Base-by-base conservation (phyloP, 2,329 filamentous ascomycete species). In the Alternaria sp. region DNA sequence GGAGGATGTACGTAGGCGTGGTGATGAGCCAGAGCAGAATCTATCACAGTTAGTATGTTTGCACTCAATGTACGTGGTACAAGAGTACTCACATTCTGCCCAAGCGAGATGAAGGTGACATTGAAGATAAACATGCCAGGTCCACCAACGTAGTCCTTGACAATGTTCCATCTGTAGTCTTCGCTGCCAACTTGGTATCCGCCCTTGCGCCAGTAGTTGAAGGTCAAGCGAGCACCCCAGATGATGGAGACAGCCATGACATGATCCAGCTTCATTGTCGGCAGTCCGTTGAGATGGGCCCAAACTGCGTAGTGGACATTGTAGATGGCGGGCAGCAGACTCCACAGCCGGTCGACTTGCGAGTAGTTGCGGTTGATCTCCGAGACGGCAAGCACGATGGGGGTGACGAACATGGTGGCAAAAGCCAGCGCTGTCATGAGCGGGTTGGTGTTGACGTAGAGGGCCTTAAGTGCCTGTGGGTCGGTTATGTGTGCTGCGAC, bases 121-220 rank as follows among this genome's bases (percentile, higher is more conserved):
- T 98, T 97, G 79, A 99, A 89, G 45, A 97, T 64, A 77, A 94
- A 92, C 83, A 97, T 97, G 25, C 89, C 76, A 40, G 85, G 82
- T 1, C 83, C 81, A 7, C 87, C 87, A 22, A 94, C 84, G 38
- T 88, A 82, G 28, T 85, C 82, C 74, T 89, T 89, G 54, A 98
- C 82, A 57, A 94, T 88, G 58, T 85, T 84, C 94, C 95, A 99
- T 81, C 95, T 87, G 79, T 99, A 99, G 79, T 99, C 95, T 80
- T 99, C 94, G 16, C 91, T 94, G 38, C 95, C 94, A 65, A 94
- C 84, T 16, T 85, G 83, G 78, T 99, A 99, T 25, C 95, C 95
- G 40, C 95, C 95, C 78, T 92, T 97, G 60, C 95, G 90, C 90
- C 92, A 97, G 82, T 97, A 99, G 81, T 99, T 99, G 84, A 87